These are phyloP conservation scores for Apiospora hydei DNA, from an alignment of 2,329 filamentous ascomycete species.

Conservation along the genomic window DNA sequence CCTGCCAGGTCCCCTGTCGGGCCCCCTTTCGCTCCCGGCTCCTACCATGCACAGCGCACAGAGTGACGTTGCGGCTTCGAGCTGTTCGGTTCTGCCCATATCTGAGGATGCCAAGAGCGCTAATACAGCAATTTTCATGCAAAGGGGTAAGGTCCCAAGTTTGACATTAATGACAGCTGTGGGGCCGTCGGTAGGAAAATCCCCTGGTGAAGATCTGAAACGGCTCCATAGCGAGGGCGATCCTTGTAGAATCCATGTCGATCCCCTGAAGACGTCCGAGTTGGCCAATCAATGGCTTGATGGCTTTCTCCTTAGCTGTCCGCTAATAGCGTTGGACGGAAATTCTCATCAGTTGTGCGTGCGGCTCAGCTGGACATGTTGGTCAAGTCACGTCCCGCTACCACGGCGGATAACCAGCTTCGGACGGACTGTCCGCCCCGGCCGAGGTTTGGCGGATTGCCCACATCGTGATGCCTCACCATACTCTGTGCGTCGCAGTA, in stretches of 20 bases:
- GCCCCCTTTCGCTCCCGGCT: background rate
- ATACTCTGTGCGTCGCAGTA: background rate
- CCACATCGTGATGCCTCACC: background rate
- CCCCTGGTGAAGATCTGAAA: conserved; percentile 17
- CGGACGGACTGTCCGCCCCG: background rate
- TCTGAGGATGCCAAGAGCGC: conserved; percentile 14
- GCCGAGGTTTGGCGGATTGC: background rate
- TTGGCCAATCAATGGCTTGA: conserved; percentile 1
- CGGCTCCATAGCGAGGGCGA: conserved; percentile 7
- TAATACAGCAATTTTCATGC: background rate
- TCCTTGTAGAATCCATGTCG: background rate
- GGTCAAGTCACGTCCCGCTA: background rate
- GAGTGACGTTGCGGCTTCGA: conserved; percentile 1
- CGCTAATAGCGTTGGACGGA: conserved; percentile 6
- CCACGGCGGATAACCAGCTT: background rate
- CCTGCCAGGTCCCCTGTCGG: background rate
- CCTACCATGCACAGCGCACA: background rate
- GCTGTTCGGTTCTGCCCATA: conserved; percentile 1
- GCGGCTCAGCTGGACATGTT: background rate
- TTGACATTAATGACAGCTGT: conserved; percentile 17
- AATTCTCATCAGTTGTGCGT: background rate
- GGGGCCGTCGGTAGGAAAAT: background rate
- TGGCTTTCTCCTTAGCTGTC: background rate
- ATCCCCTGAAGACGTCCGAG: conserved; percentile 6
- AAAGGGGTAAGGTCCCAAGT: conserved; percentile 16